phyloP scores from a whole-genome alignment of 73 alveolate genomes.

The Tetrahymena malaccensis region DNA sequence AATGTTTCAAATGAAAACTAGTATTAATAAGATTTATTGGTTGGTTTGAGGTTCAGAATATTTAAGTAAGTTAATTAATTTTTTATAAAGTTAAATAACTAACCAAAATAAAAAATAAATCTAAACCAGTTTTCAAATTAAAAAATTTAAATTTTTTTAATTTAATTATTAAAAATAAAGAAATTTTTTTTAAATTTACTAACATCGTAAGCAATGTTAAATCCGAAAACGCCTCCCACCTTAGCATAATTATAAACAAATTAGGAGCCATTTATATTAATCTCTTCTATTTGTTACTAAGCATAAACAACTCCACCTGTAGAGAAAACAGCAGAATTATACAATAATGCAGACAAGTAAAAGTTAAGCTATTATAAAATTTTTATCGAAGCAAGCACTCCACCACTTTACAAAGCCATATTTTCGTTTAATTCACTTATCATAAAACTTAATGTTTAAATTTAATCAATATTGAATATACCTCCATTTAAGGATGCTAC shows the following conservation, averaged over 20 bases:
- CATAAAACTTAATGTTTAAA: background rate
- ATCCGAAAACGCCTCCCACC: background rate
- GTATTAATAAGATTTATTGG: too few relatives aligned
- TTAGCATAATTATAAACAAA: background rate
- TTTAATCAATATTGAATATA: background rate
- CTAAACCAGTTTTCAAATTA: too few relatives aligned
- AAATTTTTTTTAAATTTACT: too few relatives aligned
- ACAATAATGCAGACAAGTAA: background rate
- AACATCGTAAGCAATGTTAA: background rate
- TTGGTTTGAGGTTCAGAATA: too few relatives aligned
- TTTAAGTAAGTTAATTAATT: too few relatives aligned
- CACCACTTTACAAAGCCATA: background rate
- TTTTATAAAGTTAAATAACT: too few relatives aligned
- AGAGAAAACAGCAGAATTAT: background rate
- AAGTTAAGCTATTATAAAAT: background rate
- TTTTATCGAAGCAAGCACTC: background rate
- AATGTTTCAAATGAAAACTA: too few relatives aligned
- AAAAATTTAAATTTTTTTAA: too few relatives aligned
- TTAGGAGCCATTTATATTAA: background rate
- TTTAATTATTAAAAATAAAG: too few relatives aligned
- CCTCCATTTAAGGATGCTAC: background rate
- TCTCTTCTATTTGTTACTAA: background rate
- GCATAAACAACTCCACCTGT: background rate
- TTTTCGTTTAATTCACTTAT: background rate
- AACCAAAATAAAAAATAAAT: too few relatives aligned